phyloP scores from a whole-genome alignment of 106 monocot species.

The Allium sativum region DNA sequence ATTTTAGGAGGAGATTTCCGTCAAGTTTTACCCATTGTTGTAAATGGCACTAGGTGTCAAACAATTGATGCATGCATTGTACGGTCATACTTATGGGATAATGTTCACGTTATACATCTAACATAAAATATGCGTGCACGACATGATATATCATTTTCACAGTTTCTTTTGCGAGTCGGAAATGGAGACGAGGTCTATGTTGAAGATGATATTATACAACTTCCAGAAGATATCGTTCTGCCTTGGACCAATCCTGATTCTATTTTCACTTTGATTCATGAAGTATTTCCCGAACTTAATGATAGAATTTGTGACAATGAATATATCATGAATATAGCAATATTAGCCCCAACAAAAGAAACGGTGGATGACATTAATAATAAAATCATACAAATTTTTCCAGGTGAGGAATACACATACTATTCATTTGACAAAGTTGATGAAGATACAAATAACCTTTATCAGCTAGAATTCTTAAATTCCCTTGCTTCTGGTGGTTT shows the following conservation, averaged over 20 bases:
- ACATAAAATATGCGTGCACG: too few species aligned
- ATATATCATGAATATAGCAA: not conserved
- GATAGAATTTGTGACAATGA: not conserved
- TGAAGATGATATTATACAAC: not conserved
- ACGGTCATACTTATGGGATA: not conserved
- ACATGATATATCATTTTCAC: too few species aligned
- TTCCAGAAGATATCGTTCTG: not conserved
- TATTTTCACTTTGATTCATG: not conserved
- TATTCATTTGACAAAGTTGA: conserved; percentile 1
- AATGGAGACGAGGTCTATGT: too few species aligned
- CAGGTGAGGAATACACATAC: not conserved
- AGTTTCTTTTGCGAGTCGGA: too few species aligned
- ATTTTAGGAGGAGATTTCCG: not conserved
- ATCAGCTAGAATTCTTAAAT: not conserved
- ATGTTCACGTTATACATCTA: not conserved
- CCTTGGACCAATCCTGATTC: not conserved
- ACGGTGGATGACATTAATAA: not conserved
- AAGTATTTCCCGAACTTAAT: not conserved
- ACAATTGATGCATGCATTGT: not conserved
- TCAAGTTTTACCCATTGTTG: not conserved
- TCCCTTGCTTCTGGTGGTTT: not conserved
- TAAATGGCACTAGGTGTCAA: not conserved
- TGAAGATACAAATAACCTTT: not conserved
- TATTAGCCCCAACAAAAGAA: not conserved
- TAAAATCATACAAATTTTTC: not conserved